phyloP scores from a whole-genome alignment of 352 stramenopile species.

The Labyrinthula sp. region DNA sequence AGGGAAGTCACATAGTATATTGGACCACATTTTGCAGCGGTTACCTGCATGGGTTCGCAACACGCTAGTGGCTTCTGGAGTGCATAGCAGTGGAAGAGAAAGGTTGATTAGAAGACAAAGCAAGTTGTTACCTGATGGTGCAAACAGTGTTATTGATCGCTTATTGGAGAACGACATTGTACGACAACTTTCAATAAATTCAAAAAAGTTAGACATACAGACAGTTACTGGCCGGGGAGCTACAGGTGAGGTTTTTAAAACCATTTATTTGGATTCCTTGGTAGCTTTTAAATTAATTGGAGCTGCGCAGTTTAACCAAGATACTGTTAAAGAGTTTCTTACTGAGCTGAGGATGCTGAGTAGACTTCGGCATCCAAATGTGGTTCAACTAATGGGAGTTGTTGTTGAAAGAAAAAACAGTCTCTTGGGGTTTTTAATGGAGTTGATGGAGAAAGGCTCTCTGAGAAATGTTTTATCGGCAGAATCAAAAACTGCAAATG shows the following conservation, averaged over 20 bases:
- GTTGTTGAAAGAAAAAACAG: slow-evolving; percentile 17
- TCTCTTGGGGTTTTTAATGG: slow-evolving; percentile 30
- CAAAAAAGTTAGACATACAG: slow-evolving; percentile 15
- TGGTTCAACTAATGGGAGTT: slow-evolving; percentile 31
- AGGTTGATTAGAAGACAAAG: no score
- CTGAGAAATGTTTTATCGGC: slow-evolving; percentile 15
- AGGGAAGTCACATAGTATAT: no score
- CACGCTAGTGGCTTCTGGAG: no score
- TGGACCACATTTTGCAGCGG: no score
- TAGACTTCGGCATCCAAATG: slow-evolving; percentile 29
- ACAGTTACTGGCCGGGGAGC: slow-evolving; percentile 19
- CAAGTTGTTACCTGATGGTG: no score
- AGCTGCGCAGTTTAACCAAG: slow-evolving; percentile 11
- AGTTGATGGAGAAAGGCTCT: slow-evolving; percentile 26
- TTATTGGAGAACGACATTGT: slow-evolving; percentile 14
- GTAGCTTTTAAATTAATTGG: slow-evolving; percentile 13
- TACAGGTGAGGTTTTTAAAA: slow-evolving; percentile 24
- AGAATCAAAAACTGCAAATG: no score
- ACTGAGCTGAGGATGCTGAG: slow-evolving; percentile 30
- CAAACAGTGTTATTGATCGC: no score
- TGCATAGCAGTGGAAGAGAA: no score
- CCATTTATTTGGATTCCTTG: slow-evolving; percentile 12
- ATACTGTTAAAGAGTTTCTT: slow-evolving; percentile 24
- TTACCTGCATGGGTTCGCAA: no score
- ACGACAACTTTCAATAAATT: slow-evolving; percentile 14